phyloP scores from a whole-genome alignment of 257 asterid species.

The Solanum corneliomulleri region DNA sequence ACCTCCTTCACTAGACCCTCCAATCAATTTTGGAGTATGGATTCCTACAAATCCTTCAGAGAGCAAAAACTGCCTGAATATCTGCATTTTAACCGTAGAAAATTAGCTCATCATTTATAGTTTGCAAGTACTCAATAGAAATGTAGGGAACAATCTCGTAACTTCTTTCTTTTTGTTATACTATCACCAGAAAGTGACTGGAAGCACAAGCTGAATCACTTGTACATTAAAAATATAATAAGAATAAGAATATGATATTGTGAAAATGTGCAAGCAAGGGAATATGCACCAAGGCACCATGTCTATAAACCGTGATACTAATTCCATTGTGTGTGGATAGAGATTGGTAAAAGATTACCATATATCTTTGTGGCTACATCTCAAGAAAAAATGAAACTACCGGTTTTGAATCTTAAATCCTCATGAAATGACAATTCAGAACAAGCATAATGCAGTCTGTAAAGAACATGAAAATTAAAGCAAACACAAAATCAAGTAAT shows the following conservation, averaged over 20 bases:
- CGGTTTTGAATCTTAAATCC: background rate
- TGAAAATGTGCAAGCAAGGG: background rate
- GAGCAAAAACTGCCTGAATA: conserved; percentile 49
- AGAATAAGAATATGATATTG: background rate
- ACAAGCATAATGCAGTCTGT: background rate
- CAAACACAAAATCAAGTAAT: background rate
- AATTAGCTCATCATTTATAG: background rate
- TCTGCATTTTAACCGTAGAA: conserved; percentile 17
- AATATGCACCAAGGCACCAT: background rate
- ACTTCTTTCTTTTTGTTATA: background rate
- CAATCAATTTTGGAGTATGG: conserved; percentile 75
- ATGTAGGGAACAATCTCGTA: background rate
- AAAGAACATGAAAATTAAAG: background rate
- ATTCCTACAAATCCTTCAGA: conserved; percentile 59
- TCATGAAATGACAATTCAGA: background rate
- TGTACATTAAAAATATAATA: background rate
- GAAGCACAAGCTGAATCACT: background rate
- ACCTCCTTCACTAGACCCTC: conserved; percentile 97
- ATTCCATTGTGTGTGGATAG: background rate
- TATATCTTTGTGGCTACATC: background rate
- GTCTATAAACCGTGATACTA: background rate
- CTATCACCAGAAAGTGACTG: background rate
- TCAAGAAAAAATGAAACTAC: background rate
- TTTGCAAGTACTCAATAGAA: background rate
- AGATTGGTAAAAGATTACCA: background rate